Evolutionary conservation across 2,329 filamentous ascomycete species (phyloP).

Genomic region (Parascedosporium putredinis): DNA sequence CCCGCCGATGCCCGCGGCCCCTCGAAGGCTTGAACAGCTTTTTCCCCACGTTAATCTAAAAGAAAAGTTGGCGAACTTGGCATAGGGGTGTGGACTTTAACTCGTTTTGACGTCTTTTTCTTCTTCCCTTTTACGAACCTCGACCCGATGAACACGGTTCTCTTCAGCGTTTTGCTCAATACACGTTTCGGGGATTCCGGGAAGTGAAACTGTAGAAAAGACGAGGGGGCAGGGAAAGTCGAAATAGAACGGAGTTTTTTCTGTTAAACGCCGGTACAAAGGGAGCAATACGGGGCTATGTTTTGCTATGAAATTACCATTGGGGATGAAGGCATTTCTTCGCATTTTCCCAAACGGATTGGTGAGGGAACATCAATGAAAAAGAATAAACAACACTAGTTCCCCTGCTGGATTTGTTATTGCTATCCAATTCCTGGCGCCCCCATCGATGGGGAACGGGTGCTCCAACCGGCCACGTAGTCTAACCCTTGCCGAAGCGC

Average conservation of each 20-base stretch:
- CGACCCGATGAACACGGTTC: no score
- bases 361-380: background rate
- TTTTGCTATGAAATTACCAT: conserved; percentile 2
- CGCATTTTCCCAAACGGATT: background rate
- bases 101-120: background rate
- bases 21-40: conserved; percentile 10
- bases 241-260: conserved; percentile 1
- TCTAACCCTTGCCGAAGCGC: no score
- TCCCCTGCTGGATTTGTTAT: no score
- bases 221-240: background rate
- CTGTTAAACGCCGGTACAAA: conserved; percentile 3
- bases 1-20: conserved; percentile 75
- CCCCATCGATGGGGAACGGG: no score
- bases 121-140: background rate
- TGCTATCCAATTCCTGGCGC: no score
- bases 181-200: background rate
- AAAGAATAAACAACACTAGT: conserved; percentile 10
- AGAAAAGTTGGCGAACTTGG: conserved; percentile 2
- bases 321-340: conserved; percentile 1
- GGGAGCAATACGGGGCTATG: conserved; percentile 3
- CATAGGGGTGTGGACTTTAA: conserved; percentile 1
- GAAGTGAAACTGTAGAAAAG: background rate
- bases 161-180: no score
- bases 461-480: no score
- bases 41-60: background rate